Conservation (phyloP, 2,329 filamentous ascomycete genomes). For the Aspergillus sp. region DNA sequence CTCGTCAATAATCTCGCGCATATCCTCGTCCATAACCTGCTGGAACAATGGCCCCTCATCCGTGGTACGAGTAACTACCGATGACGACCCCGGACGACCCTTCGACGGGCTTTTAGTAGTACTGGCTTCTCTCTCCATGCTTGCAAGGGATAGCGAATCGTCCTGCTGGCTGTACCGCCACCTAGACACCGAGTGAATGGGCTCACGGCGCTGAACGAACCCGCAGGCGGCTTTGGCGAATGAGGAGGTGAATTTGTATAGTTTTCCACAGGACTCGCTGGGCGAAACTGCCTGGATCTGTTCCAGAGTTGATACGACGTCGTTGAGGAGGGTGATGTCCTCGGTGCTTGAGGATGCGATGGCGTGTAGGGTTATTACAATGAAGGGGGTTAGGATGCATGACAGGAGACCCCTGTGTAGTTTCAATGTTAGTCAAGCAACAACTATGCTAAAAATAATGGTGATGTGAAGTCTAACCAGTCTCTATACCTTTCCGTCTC, state of each 20-base stretch:
- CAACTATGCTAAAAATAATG: neutral
- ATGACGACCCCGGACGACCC: neutral
- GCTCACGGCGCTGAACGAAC: neutral
- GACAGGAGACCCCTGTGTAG: conserved; percentile 12
- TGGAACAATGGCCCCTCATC: neutral
- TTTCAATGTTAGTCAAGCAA: neutral
- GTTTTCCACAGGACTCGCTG: neutral
- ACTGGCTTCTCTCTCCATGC: neutral
- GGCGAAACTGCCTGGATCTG: neutral
- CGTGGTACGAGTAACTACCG: neutral
- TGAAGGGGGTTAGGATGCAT: conserved; percentile 23
- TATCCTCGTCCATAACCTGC: neutral
- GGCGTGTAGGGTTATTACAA: conserved; percentile 23
- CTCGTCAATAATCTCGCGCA: neutral
- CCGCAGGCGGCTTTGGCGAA: neutral
- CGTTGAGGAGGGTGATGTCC: conserved; percentile 21
- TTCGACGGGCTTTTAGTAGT: neutral
- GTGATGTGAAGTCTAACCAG: neutral
- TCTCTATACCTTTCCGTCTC: conserved; percentile 15
- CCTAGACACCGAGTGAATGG: neutral
- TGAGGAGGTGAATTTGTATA: neutral
- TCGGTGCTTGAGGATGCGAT: conserved; percentile 15
- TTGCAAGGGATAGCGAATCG: neutral
- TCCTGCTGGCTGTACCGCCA: neutral
- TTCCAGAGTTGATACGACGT: conserved; percentile 15